Evolutionary conservation across 2,329 filamentous ascomycete genomes (phyloP).

Genomic region (Aspergillus puulaauensis): DNA sequence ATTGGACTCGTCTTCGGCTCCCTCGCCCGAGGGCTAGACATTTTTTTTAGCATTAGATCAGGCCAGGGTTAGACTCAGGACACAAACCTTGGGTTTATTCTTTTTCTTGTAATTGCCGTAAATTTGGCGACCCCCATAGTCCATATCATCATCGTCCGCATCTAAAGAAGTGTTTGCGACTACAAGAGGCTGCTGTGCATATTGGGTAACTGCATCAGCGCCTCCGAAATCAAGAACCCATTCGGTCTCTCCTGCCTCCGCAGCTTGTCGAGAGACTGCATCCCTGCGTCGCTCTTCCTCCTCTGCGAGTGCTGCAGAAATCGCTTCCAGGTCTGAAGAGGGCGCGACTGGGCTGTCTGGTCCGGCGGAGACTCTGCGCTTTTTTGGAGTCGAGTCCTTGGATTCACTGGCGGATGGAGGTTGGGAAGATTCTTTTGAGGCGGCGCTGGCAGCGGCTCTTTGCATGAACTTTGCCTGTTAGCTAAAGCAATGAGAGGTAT

Average conservation of each 20-base stretch:
- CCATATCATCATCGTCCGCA: constrained; percentile 28
- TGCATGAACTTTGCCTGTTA: constrained; percentile 72
- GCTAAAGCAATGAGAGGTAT: not conserved
- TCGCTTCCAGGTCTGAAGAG: constrained; percentile 39
- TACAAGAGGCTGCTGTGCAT: constrained; percentile 27
- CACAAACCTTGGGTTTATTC: constrained; percentile 26
- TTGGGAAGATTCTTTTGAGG: constrained; percentile 43
- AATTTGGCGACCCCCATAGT: constrained; percentile 33
- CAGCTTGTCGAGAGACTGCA: constrained; percentile 40
- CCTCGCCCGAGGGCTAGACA: constrained; percentile 13
- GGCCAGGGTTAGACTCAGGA: not conserved
- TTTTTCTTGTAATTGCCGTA: constrained; percentile 43
- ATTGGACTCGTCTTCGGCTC: constrained; percentile 13
- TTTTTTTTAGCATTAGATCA: not conserved
- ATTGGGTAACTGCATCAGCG: constrained; percentile 12
- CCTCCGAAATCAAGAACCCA: constrained; percentile 42
- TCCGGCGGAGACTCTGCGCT: constrained; percentile 32
- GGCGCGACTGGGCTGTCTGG: constrained; percentile 22
- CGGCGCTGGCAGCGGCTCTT: constrained; percentile 67
- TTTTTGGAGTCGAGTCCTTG: constrained; percentile 34
- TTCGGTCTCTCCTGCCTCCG: constrained; percentile 44
- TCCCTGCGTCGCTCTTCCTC: constrained; percentile 43
- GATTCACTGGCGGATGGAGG: constrained; percentile 49
- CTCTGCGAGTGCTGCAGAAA: constrained; percentile 40
- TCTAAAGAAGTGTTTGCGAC: constrained; percentile 36